Evolutionary conservation across 2,329 filamentous ascomycete species (phyloP).

Genomic region (Lomentospora prolificans): DNA sequence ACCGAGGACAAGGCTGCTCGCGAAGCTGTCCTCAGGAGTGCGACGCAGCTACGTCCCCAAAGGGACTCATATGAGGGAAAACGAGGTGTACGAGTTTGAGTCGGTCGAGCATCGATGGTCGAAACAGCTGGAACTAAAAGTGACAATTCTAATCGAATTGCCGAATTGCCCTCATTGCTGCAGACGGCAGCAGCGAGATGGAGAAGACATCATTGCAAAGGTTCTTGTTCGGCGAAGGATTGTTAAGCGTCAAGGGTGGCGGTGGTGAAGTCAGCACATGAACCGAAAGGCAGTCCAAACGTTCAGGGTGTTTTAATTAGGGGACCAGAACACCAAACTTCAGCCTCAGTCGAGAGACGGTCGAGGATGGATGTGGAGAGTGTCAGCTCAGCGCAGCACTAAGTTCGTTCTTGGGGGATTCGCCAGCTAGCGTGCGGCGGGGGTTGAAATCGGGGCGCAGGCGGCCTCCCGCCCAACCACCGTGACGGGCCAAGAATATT

Average conservation of each 20-base stretch:
- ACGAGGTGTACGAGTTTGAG: too few relatives aligned
- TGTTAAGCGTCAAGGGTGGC: background rate
- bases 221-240: background rate
- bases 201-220: background rate
- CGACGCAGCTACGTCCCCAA: background rate
- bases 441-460: background rate
- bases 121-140: background rate
- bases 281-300: background rate
- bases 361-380: background rate
- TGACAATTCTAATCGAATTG: background rate
- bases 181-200: background rate
- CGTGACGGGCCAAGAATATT: too few relatives aligned
- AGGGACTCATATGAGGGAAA: background rate
- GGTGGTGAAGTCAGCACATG: background rate
- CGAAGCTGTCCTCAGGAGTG: slow-evolving; percentile 1
- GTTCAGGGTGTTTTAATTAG: background rate
- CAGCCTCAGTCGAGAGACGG: background rate
- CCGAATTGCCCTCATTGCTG: background rate
- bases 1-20: slow-evolving; percentile 5
- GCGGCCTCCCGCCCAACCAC: background rate
- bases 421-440: background rate
- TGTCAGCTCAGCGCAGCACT: background rate
- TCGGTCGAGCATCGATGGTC: background rate
- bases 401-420: background rate
- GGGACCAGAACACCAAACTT: background rate